These are phyloP conservation scores for Podaxis sp. DNA, from an alignment of 768 basidiomycete genomes.

Conservation along the genomic window DNA sequence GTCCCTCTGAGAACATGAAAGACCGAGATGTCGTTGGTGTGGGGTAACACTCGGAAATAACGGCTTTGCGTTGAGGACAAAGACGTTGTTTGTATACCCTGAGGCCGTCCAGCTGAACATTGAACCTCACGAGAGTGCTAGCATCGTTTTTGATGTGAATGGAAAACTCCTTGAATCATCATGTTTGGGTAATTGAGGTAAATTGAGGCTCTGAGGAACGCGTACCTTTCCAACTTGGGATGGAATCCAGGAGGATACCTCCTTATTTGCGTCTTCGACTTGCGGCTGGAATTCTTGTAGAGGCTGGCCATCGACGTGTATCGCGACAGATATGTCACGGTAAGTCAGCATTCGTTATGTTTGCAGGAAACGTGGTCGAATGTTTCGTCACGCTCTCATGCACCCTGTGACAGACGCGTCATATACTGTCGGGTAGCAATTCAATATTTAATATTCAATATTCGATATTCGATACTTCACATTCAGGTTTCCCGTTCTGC, in stretches of 20 bases:
- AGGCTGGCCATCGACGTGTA: conserved; percentile 1
- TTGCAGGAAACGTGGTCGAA: neutral
- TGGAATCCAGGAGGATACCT: neutral
- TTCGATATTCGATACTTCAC: too few species aligned
- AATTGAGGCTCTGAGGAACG: neutral
- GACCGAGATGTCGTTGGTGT: neutral
- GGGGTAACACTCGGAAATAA: neutral
- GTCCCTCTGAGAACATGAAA: neutral
- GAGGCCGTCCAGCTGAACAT: neutral
- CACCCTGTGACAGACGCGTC: neutral
- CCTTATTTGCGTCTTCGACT: neutral
- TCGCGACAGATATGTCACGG: neutral
- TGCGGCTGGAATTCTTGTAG: neutral
- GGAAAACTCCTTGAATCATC: neutral
- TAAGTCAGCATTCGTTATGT: neutral
- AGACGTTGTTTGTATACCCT: neutral
- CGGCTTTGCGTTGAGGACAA: neutral
- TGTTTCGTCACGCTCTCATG: neutral
- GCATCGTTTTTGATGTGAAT: neutral
- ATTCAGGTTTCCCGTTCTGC: too few species aligned
- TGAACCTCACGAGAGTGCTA: neutral
- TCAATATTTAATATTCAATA: too few species aligned
- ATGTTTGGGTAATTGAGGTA: neutral
- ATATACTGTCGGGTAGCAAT: neutral
- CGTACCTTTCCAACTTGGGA: neutral